phyloP scores from a whole-genome alignment of 805 yeast genomes.

The Debaryomyces prosopidis region DNA sequence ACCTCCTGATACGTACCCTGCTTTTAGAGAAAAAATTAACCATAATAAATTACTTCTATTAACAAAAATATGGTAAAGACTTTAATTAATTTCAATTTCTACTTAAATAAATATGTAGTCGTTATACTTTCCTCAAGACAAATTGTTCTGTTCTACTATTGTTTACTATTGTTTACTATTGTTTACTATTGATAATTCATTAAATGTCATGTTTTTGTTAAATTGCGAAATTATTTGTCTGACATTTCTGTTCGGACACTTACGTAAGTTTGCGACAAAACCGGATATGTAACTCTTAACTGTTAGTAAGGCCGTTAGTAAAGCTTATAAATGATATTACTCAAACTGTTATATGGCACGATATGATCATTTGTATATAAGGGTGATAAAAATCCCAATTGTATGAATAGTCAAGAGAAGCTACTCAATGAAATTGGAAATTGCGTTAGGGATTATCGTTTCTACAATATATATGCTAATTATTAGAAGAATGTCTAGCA shows the following conservation, averaged over 20 bases:
- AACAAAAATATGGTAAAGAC: no score
- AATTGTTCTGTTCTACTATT: no score
- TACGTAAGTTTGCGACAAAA: background rate
- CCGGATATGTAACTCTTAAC: background rate
- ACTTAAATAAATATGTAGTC: no score
- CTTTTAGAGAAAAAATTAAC: constrained; percentile 6
- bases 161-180: background rate
- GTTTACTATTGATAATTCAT: background rate
- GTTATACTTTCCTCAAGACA: no score
- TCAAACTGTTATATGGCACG: no score
- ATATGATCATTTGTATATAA: no score
- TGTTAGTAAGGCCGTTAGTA: background rate
- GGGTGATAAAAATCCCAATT: no score
- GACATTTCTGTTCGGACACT: background rate
- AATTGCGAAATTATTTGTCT: constrained; percentile 4
- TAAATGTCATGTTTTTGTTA: constrained; percentile 1
- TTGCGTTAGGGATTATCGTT: background rate
- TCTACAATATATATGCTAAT: background rate
- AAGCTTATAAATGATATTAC: background rate
- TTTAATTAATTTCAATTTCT: no score
- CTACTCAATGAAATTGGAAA: background rate
- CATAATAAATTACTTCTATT: background rate
- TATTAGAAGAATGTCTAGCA: background rate
- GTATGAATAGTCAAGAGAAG: no score
- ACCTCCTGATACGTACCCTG: constrained; percentile 5